Percentiles rank a stretch among this genome's conserved stretches.
These are phyloP conservation scores for Triangularia verruculosa DNA, from an alignment of 2,329 filamentous ascomycete genomes.

Conservation along the genomic window DNA sequence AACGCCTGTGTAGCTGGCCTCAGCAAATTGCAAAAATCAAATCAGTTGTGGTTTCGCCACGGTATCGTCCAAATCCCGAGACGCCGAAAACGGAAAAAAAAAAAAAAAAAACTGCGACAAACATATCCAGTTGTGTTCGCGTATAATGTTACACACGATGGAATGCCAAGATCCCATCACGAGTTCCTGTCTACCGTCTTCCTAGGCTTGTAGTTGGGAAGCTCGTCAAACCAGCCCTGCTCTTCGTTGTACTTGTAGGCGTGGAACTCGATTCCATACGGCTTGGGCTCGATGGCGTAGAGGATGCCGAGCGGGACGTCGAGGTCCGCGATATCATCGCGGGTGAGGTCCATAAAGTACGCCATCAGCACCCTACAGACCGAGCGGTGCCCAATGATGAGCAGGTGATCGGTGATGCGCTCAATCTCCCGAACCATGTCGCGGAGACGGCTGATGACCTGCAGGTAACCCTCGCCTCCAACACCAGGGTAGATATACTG, in stretches of 20 bases:
- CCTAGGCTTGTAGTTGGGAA: slow-evolving; percentile 78
- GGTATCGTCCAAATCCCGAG: background rate
- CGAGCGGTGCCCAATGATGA: slow-evolving; percentile 89
- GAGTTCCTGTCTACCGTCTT: slow-evolving; percentile 47
- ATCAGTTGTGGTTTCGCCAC: background rate
- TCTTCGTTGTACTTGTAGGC: slow-evolving; percentile 85
- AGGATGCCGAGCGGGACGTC: slow-evolving; percentile 92
- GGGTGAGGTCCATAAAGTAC: slow-evolving; percentile 90
- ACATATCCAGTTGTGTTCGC: background rate
- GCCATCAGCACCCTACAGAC: slow-evolving; percentile 90
- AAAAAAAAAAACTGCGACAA: background rate
- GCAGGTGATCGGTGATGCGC: slow-evolving; percentile 91
- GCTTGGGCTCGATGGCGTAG: slow-evolving; percentile 94
- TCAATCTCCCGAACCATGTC: slow-evolving; percentile 97
- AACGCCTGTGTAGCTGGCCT: background rate
- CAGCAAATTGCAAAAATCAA: background rate
- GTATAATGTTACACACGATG: slow-evolving; percentile 1
- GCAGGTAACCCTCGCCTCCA: slow-evolving; percentile 92
- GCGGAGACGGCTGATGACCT: slow-evolving; percentile 91
- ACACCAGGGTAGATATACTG: slow-evolving; percentile 95
- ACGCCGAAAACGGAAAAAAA: background rate
- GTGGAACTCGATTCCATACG: slow-evolving; percentile 95
- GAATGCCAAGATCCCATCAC: slow-evolving; percentile 1
- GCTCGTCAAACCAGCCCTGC: slow-evolving; percentile 76
- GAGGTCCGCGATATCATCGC: slow-evolving; percentile 89